A percentile compares a stretch with the other conserved stretches of the same genome.
Conservation (phyloP, 306 rosid genomes). For the Castanea mollissima region DNA sequence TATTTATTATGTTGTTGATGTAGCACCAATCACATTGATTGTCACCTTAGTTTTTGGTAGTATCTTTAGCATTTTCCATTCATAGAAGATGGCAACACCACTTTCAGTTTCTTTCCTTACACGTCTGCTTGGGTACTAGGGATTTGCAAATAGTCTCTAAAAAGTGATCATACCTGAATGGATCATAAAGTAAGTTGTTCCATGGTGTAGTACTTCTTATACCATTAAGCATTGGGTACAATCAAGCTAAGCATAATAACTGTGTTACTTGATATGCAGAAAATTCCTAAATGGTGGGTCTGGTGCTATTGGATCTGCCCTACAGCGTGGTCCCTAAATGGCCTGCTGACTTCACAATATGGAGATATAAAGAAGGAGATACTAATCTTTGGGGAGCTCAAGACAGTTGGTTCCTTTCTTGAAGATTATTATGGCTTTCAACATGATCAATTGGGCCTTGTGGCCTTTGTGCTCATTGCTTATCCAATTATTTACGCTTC, state of each 20-base stretch:
- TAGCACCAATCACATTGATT: no score
- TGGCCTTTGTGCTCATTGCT: constrained; percentile 64
- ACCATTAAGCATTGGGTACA: not conserved
- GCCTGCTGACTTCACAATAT: constrained; percentile 73
- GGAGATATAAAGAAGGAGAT: constrained; percentile 57
- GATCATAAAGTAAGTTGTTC: not conserved
- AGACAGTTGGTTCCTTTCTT: constrained; percentile 48
- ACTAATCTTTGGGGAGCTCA: constrained; percentile 53
- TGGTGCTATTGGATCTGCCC: constrained; percentile 87
- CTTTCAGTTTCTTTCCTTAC: not conserved
- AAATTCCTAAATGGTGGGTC: constrained; percentile 89
- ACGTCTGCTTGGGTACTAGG: not conserved
- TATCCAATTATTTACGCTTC: constrained; percentile 57
- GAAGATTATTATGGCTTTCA: constrained; percentile 62
- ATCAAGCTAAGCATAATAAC: constrained; percentile 12
- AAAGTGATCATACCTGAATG: not conserved
- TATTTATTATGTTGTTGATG: no score
- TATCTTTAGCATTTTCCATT: no score
- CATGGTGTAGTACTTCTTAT: not conserved
- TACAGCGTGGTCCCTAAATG: constrained; percentile 79
- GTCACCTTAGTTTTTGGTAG: no score
- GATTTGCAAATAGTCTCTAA: not conserved
- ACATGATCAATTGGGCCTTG: constrained; percentile 53
- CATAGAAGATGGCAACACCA: not conserved
- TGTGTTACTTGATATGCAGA: constrained; percentile 41